Percentiles rank a stretch among this genome's conserved stretches.
phyloP scores from a whole-genome alignment of 768 basidiomycete species.

The Kwoniella dejecticola region DNA sequence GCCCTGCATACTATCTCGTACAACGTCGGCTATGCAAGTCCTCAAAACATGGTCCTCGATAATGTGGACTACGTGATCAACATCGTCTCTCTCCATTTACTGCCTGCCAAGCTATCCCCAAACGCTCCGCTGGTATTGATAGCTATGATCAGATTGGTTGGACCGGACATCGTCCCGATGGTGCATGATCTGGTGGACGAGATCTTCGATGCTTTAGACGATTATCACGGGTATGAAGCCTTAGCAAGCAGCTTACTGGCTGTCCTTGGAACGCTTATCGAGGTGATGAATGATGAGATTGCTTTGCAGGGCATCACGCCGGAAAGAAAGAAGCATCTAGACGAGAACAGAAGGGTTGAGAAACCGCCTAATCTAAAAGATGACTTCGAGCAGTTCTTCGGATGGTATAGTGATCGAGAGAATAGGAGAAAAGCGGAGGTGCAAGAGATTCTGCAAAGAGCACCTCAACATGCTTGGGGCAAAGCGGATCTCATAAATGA shows the following conservation, averaged over 20 bases:
- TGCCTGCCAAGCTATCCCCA: conserved; percentile 73
- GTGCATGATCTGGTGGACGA: conserved; percentile 95
- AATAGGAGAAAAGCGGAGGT: conserved; percentile 26
- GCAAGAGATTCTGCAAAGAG: conserved; percentile 45
- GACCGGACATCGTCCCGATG: conserved; percentile 78
- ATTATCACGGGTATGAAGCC: conserved; percentile 87
- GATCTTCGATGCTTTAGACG: conserved; percentile 93
- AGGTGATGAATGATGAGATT: conserved; percentile 64
- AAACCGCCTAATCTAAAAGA: conserved; percentile 35
- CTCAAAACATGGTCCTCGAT: conserved; percentile 81
- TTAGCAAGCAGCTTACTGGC: conserved; percentile 85
- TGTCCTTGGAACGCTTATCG: conserved; percentile 81
- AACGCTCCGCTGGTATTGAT: conserved; percentile 86
- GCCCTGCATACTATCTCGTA: conserved; percentile 71
- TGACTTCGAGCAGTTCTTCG: conserved; percentile 59
- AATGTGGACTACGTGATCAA: conserved; percentile 98
- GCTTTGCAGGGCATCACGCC: conserved; percentile 24
- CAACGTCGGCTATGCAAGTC: conserved; percentile 83
- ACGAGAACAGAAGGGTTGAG: conserved; percentile 29
- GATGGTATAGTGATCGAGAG: conserved; percentile 63
- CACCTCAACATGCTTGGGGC: conserved; percentile 48
- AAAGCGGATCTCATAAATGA: conserved; percentile 37
- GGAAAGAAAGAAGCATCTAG: conserved; percentile 18
- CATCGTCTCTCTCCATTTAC: conserved; percentile 79
- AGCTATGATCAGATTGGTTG: conserved; percentile 81